Conservation (phyloP, 148 eudicot species). For the Linanthus parryae region DNA sequence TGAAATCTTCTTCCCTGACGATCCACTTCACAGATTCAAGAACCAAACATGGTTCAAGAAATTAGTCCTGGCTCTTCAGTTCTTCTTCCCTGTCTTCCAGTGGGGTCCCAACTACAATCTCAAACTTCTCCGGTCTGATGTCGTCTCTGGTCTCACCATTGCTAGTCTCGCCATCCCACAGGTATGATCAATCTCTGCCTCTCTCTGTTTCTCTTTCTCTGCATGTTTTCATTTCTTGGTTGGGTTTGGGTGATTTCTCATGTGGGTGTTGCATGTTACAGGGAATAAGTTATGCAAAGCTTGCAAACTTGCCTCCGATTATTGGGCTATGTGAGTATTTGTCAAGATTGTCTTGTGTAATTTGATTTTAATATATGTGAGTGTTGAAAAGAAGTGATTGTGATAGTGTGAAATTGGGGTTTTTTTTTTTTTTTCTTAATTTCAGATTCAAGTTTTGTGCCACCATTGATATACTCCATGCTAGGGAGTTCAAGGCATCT, state of each 20-base stretch:
- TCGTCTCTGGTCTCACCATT: constrained; percentile 88
- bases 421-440: no score
- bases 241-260: no score
- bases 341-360: background rate
- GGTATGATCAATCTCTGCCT: constrained; percentile 35
- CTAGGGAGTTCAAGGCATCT: constrained; percentile 67
- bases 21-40: constrained; percentile 74
- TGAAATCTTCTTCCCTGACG: constrained; percentile 88
- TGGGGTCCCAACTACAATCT: constrained; percentile 74
- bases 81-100: constrained; percentile 70
- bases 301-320: constrained; percentile 95
- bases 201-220: no score
- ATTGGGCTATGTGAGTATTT: constrained; percentile 78
- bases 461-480: constrained; percentile 56
- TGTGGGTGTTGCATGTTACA: constrained; percentile 24
- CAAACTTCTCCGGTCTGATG: constrained; percentile 49
- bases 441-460: constrained; percentile 76
- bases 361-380: background rate
- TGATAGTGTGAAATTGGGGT: background rate
- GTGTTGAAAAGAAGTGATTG: no score
- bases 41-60: constrained; percentile 50
- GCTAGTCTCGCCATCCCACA: constrained; percentile 98
- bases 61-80: constrained; percentile 54
- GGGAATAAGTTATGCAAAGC: constrained; percentile 98
- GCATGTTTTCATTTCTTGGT: no score